A percentile compares a stretch with the other conserved stretches of the same genome.
Evolutionary conservation across 768 basidiomycete genomes (phyloP).

Genomic region (Saitozyma podzolica): DNA sequence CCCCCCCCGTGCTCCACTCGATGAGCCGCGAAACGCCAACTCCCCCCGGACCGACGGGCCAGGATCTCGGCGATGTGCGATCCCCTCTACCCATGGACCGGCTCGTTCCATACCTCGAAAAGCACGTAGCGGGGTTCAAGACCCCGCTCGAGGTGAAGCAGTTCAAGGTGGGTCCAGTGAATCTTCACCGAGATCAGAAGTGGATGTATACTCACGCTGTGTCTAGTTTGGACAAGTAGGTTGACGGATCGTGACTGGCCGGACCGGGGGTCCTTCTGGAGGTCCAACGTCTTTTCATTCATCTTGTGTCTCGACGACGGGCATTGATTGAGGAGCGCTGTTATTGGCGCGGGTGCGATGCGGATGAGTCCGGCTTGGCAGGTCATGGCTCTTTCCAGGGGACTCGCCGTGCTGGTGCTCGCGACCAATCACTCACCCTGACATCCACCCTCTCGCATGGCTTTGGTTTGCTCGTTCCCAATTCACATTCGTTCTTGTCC

Average conservation of each 20-base stretch:
- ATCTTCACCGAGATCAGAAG: neutral
- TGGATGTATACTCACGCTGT: neutral
- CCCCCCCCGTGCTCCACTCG: constrained; percentile 5
- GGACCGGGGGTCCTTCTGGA: too few species aligned
- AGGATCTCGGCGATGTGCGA: constrained; percentile 31
- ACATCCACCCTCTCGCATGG: too few species aligned
- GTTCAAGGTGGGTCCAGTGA: constrained; percentile 69
- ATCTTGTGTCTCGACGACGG: too few species aligned
- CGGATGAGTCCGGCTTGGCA: too few species aligned
- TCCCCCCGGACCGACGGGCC: constrained; percentile 18
- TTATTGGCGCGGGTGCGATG: too few species aligned
- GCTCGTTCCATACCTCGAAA: constrained; percentile 58
- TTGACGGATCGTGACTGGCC: neutral
- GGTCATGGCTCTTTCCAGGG: too few species aligned
- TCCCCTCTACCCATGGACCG: constrained; percentile 35
- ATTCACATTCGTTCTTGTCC: too few species aligned
- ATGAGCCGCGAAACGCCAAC: constrained; percentile 6
- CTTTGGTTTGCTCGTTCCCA: too few species aligned
- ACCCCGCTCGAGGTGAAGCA: constrained; percentile 79
- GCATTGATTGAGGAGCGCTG: too few species aligned
- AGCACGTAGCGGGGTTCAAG: constrained; percentile 60
- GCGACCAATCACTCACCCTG: too few species aligned
- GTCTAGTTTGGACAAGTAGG: constrained; percentile 83
- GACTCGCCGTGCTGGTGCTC: too few species aligned
- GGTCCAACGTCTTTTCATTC: too few species aligned